phyloP scores from a whole-genome alignment of 495 filamentous ascomycete species.

The Neurospora sublineolata region DNA sequence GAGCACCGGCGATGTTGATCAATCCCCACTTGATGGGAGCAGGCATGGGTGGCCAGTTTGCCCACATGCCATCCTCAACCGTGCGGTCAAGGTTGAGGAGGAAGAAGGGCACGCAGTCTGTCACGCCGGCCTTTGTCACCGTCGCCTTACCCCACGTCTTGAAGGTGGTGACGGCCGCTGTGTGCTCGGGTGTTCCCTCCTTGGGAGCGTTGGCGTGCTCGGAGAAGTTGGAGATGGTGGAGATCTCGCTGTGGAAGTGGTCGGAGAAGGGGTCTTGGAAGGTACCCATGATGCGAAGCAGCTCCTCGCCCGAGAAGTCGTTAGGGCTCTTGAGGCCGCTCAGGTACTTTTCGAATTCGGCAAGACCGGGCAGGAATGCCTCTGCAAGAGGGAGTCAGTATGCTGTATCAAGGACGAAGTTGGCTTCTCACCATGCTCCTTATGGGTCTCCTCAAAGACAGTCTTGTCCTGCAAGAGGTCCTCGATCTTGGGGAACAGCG shows the following conservation, averaged over 20 bases:
- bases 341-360: constrained; percentile 38
- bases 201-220: constrained; percentile 36
- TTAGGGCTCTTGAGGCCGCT: constrained; percentile 17
- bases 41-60: constrained; percentile 39
- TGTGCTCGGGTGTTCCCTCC: constrained; percentile 23
- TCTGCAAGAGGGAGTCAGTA: constrained; percentile 18
- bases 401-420: not conserved
- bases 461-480: constrained; percentile 33
- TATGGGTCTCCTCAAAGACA: constrained; percentile 35
- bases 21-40: constrained; percentile 35
- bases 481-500: constrained; percentile 42
- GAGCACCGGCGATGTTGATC: constrained; percentile 33
- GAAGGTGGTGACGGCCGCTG: constrained; percentile 18
- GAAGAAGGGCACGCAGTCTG: constrained; percentile 45
- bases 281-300: constrained; percentile 34
- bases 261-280: constrained; percentile 37
- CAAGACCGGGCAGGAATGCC: constrained; percentile 38
- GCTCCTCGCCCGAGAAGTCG: constrained; percentile 31
- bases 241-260: constrained; percentile 45
- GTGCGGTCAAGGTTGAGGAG: constrained; percentile 43
- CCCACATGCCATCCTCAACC: constrained; percentile 43
- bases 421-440: constrained; percentile 34
- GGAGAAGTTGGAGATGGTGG: constrained; percentile 36
- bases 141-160: constrained; percentile 41
- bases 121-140: constrained; percentile 36